Conservation (phyloP, 371 early-diverging fungal genomes). For the Rhizopus stolonifer region DNA sequence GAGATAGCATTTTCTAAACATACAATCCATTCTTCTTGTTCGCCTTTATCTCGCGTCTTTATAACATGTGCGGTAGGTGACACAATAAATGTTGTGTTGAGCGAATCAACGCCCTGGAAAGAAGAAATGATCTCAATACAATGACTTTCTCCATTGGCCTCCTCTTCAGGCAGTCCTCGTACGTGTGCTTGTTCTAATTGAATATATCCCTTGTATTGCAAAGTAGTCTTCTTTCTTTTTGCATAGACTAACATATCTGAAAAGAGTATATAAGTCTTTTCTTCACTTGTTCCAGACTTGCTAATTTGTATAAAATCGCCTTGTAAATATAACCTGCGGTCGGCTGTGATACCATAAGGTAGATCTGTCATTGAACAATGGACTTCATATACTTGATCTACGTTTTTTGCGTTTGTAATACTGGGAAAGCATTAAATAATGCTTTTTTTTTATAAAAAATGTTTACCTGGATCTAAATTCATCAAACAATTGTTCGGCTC, state of each 20-base stretch:
- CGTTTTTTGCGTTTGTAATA: slow-evolving; percentile 34
- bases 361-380: slow-evolving; percentile 31
- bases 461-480: slow-evolving; percentile 26
- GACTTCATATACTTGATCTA: slow-evolving; percentile 40
- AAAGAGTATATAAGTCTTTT: slow-evolving; percentile 38
- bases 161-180: slow-evolving; percentile 25
- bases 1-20: slow-evolving; percentile 14
- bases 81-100: slow-evolving; percentile 39
- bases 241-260: slow-evolving; percentile 42
- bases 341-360: slow-evolving; percentile 36
- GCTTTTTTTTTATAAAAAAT: background rate
- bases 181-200: slow-evolving; percentile 31
- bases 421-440: slow-evolving; percentile 2
- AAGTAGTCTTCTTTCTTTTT: slow-evolving; percentile 23
- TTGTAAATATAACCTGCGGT: slow-evolving; percentile 25
- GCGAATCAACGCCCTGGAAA: slow-evolving; percentile 39
- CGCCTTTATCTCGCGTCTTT: slow-evolving; percentile 18
- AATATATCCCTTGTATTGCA: slow-evolving; percentile 46
- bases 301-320: slow-evolving; percentile 13
- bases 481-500: slow-evolving; percentile 21
- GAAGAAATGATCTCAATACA: slow-evolving; percentile 39
- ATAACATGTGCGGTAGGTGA: slow-evolving; percentile 32
- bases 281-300: slow-evolving; percentile 25
- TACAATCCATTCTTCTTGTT: slow-evolving; percentile 31
- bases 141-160: slow-evolving; percentile 25